A percentile compares a stretch with the other conserved stretches of the same genome.
These are phyloP conservation scores for Auxenochlorella pyrenoidosa DNA, from an alignment of 139 green algal genomes.

Conservation along the genomic window DNA sequence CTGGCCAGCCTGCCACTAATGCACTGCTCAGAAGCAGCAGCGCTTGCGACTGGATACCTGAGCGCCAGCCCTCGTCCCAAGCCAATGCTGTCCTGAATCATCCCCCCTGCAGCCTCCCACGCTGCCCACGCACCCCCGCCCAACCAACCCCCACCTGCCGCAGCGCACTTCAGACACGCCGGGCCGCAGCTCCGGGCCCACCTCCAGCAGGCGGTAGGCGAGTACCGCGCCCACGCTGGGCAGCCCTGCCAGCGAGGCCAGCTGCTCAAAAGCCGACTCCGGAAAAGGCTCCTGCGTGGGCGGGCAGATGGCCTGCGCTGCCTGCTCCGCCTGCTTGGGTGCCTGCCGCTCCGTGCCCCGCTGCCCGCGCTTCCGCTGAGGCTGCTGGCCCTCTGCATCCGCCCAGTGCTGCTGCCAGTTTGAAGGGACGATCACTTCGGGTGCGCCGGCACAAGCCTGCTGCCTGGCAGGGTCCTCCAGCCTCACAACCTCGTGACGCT, in stretches of 20 bases:
- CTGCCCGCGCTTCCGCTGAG: background rate
- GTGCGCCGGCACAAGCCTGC: background rate
- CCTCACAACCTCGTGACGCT: background rate
- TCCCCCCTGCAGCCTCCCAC: too few species aligned
- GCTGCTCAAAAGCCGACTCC: constrained; percentile 14
- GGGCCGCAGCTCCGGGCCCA: constrained; percentile 29
- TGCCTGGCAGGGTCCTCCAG: background rate
- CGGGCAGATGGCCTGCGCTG: background rate
- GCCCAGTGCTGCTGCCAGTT: background rate
- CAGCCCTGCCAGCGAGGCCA: constrained; percentile 9
- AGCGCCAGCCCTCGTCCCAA: too few species aligned
- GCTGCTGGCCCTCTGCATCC: background rate
- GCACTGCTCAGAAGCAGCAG: too few species aligned
- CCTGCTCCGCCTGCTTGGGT: constrained; percentile 3
- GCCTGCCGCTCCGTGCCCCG: background rate
- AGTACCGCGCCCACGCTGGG: constrained; percentile 29
- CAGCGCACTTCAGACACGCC: constrained; percentile 31
- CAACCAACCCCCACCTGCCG: background rate
- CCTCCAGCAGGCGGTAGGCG: constrained; percentile 53
- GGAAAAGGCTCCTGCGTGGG: background rate
- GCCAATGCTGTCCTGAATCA: too few species aligned
- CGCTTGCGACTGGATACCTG: too few species aligned
- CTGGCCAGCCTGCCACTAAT: too few species aligned
- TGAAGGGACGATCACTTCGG: background rate
- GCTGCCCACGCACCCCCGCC: background rate